Percentiles rank a stretch among this genome's conserved stretches.
phyloP scores from a whole-genome alignment of 106 monocot genomes.

The Platanthera guangdongensis region DNA sequence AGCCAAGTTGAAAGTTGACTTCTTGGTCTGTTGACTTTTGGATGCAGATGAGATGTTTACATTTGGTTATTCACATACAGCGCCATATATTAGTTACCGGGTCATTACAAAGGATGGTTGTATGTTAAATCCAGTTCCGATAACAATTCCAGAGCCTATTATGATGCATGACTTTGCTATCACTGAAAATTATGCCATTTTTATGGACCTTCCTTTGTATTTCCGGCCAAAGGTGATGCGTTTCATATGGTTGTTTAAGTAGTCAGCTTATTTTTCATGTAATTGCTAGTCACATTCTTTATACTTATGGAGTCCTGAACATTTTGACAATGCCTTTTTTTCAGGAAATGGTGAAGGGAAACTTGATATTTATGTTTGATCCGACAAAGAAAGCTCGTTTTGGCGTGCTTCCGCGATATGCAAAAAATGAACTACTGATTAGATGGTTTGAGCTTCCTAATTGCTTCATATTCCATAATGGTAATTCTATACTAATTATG shows the following conservation, averaged over 20 bases:
- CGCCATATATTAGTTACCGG: conserved; percentile 74
- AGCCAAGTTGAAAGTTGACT: background rate
- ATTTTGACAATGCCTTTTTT: background rate
- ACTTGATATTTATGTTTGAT: conserved; percentile 67
- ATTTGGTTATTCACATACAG: conserved; percentile 61
- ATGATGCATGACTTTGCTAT: conserved; percentile 99
- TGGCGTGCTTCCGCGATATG: conserved; percentile 80
- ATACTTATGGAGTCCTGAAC: background rate
- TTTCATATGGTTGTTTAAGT: background rate
- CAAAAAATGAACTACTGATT: conserved; percentile 68
- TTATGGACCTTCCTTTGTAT: conserved; percentile 84
- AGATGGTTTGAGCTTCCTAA: conserved; percentile 97
- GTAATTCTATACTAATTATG: conserved; percentile 17
- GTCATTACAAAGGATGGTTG: conserved; percentile 73
- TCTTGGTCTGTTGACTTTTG: conserved; percentile 4
- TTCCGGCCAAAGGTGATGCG: conserved; percentile 59
- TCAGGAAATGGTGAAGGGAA: conserved; percentile 80
- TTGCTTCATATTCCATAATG: conserved; percentile 90
- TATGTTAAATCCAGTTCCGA: conserved; percentile 77
- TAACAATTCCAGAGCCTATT: conserved; percentile 64
- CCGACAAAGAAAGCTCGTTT: conserved; percentile 71
- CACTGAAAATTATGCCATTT: conserved; percentile 84
- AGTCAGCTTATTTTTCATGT: background rate
- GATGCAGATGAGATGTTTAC: conserved; percentile 91
- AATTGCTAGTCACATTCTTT: conserved; percentile 1